phyloP scores from a whole-genome alignment of 163 green algal genomes.

The Smithsoniella earleae region DNA sequence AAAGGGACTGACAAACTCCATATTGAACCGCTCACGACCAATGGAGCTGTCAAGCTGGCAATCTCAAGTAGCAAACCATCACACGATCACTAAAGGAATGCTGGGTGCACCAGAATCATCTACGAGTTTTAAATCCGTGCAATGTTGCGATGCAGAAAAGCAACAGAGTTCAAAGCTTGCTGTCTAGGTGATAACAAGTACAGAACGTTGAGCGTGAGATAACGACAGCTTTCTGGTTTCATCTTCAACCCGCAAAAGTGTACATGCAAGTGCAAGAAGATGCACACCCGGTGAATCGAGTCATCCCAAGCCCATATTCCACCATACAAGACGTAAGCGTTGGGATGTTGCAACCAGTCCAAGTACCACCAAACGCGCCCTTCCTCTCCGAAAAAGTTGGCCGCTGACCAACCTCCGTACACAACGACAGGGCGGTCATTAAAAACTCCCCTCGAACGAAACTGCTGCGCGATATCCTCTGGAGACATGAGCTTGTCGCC shows the following conservation, averaged over 20 bases:
- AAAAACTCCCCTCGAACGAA: not conserved
- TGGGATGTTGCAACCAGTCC: slow-evolving; percentile 1
- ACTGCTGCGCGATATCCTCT: not conserved
- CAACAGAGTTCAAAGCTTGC: no score
- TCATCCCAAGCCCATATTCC: slow-evolving; percentile 25
- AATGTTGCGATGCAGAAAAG: not conserved
- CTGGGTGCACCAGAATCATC: no score
- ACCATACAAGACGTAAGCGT: slow-evolving; percentile 1
- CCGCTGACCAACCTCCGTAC: slow-evolving; percentile 21
- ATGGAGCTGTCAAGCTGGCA: not conserved
- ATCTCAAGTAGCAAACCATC: no score
- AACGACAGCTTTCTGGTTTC: no score
- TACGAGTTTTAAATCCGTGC: not conserved
- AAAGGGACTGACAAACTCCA: not conserved
- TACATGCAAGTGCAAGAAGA: not conserved
- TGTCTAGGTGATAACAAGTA: no score
- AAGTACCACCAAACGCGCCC: slow-evolving; percentile 17
- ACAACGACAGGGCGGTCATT: slow-evolving; percentile 17
- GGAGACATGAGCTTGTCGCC: not conserved
- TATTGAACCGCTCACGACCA: not conserved
- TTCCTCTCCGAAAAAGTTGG: slow-evolving; percentile 22
- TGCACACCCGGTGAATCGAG: not conserved
- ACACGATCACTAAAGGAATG: no score
- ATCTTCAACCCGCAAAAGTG: not conserved
- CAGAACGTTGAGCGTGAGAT: no score